phyloP scores from a whole-genome alignment of 306 rosid genomes.

The Cyclanthera cordifolia region DNA sequence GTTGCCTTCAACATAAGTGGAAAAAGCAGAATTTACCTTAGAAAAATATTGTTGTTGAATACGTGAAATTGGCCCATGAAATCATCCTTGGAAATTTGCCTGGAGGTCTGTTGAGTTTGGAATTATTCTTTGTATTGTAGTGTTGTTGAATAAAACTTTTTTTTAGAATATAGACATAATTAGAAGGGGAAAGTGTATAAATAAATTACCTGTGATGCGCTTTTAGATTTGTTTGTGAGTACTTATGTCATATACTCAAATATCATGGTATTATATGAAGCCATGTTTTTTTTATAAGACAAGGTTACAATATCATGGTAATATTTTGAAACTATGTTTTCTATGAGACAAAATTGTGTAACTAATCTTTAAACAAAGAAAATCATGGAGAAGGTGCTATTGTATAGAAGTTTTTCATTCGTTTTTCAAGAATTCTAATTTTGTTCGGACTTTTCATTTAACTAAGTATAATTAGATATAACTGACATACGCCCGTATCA shows the following conservation, averaged over 20 bases:
- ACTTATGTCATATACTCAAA: background rate
- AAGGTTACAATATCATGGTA: no score
- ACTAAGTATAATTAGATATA: no score
- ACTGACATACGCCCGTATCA: no score
- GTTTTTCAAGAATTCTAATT: no score
- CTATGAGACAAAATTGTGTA: no score
- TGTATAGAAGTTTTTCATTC: no score
- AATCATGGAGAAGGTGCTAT: no score
- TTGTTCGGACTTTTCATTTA: no score
- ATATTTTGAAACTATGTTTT: no score
- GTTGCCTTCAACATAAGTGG: background rate
- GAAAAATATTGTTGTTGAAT: background rate
- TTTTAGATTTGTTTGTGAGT: background rate
- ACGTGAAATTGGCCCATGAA: background rate
- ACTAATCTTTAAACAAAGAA: no score
- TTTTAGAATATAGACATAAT: background rate
- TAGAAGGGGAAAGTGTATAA: background rate
- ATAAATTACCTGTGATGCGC: background rate
- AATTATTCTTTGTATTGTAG: background rate
- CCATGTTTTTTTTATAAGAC: no score
- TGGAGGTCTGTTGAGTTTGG: background rate
- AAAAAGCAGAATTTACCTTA: background rate
- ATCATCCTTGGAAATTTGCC: background rate
- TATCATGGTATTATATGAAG: no score
- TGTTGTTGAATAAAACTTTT: background rate